Conservation (phyloP, 1,284 basidiomycete species). For the Cryptococcus wingfieldii region DNA sequence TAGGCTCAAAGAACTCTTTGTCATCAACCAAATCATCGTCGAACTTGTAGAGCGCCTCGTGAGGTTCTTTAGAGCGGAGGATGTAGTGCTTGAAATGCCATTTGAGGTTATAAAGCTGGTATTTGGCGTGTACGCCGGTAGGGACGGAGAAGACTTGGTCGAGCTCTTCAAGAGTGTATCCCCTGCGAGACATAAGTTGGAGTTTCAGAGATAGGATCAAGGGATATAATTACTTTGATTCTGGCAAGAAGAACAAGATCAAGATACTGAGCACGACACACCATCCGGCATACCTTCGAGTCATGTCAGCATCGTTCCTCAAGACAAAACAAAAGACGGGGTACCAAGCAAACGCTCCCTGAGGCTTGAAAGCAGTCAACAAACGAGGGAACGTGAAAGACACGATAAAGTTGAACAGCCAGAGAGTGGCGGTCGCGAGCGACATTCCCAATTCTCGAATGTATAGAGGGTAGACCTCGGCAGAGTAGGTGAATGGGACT, state of each 20-base stretch:
- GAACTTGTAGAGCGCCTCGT: slow-evolving; percentile 15
- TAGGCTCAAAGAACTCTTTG: background rate
- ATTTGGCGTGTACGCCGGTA: slow-evolving; percentile 18
- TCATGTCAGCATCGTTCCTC: slow-evolving; percentile 20
- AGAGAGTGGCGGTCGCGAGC: slow-evolving; percentile 17
- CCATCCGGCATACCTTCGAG: slow-evolving; percentile 48
- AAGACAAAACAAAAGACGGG: slow-evolving; percentile 33
- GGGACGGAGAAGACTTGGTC: slow-evolving; percentile 34
- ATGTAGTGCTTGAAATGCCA: slow-evolving; percentile 22
- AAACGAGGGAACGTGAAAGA: slow-evolving; percentile 67
- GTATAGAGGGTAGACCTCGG: slow-evolving; percentile 52
- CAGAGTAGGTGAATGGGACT: slow-evolving; percentile 42
- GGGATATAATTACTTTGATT: background rate
- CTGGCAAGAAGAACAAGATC: slow-evolving; percentile 10
- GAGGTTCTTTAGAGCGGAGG: slow-evolving; percentile 12
- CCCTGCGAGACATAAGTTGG: background rate
- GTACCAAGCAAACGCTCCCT: slow-evolving; percentile 24
- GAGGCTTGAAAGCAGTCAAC: slow-evolving; percentile 46
- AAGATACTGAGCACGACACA: slow-evolving; percentile 47
- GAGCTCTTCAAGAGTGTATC: slow-evolving; percentile 9
- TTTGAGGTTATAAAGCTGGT: slow-evolving; percentile 58
- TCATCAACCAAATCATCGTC: slow-evolving; percentile 10
- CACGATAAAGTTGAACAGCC: slow-evolving; percentile 49
- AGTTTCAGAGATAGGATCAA: background rate
- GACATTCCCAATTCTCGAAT: slow-evolving; percentile 53